Evolutionary conservation across 1,284 basidiomycete species (phyloP).

Genomic region (Ceratobasidium sp.): DNA sequence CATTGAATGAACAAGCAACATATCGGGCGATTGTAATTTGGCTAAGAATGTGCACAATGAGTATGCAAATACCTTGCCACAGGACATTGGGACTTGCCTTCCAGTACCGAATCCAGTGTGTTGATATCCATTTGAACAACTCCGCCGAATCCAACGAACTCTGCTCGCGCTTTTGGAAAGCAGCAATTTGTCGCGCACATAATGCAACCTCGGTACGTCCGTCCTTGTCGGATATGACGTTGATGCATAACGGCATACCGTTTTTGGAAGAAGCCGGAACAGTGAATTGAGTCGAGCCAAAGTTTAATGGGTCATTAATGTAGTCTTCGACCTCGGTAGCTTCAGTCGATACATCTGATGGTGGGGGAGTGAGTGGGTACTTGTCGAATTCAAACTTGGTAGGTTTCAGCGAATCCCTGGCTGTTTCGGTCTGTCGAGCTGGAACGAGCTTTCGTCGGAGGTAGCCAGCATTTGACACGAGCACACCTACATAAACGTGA

Average conservation of each 20-base stretch:
- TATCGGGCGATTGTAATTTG: constrained; percentile 36
- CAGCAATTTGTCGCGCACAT: constrained; percentile 36
- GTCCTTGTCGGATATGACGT: constrained; percentile 37
- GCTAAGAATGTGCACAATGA: constrained; percentile 13
- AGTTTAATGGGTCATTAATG: not conserved
- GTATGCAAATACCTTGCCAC: not conserved
- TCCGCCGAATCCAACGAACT: constrained; percentile 18
- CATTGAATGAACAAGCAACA: constrained; percentile 35
- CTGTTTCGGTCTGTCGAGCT: constrained; percentile 1
- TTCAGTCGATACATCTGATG: constrained; percentile 31
- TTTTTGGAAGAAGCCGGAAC: constrained; percentile 21
- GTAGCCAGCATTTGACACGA: constrained; percentile 32
- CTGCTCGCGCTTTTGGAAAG: constrained; percentile 23
- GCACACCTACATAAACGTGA: constrained; percentile 17
- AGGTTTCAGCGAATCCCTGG: constrained; percentile 6
- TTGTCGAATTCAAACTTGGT: constrained; percentile 18
- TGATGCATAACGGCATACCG: constrained; percentile 1
- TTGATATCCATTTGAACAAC: constrained; percentile 34
- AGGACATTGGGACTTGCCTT: constrained; percentile 1
- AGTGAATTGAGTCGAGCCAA: constrained; percentile 23
- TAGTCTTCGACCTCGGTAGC: constrained; percentile 31
- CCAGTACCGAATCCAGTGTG: constrained; percentile 30
- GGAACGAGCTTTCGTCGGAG: constrained; percentile 31
- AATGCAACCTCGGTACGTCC: constrained; percentile 35
- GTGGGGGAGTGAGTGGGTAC: constrained; percentile 32